Conservation (phyloP, 2,329 filamentous ascomycete species). For the Arthrobotrys pseudoclavata region DNA sequence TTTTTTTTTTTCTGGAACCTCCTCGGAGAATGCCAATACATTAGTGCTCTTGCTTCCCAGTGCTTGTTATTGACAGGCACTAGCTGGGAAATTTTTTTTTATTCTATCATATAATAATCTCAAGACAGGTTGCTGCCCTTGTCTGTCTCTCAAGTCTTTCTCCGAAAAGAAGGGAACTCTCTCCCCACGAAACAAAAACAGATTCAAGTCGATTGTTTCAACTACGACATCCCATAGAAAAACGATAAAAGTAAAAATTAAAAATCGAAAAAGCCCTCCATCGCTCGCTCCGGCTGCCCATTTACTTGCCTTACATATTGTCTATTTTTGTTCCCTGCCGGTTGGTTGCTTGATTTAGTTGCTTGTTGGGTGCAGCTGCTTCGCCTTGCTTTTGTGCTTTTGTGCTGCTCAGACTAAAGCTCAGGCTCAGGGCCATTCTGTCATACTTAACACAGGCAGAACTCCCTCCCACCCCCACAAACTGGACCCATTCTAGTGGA, state of each 20-base stretch:
- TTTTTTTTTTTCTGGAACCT: conserved; percentile 19
- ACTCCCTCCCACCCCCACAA: conserved; percentile 51
- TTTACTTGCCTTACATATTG: not conserved
- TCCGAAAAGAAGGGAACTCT: conserved; percentile 23
- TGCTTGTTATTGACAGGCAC: conserved; percentile 1
- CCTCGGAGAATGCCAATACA: conserved; percentile 26
- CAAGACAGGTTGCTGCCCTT: conserved; percentile 17
- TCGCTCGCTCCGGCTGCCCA: conserved; percentile 28
- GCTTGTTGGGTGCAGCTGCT: conserved; percentile 46
- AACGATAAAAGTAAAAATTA: not conserved
- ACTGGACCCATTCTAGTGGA: conserved; percentile 48
- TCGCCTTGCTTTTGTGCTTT: conserved; percentile 40
- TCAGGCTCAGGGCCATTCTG: conserved; percentile 34
- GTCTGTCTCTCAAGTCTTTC: conserved; percentile 37
- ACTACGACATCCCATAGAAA: conserved; percentile 20
- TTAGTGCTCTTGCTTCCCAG: conserved; percentile 30
- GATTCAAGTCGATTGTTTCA: conserved; percentile 31
- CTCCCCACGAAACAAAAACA: conserved; percentile 18
- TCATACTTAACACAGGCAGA: conserved; percentile 53
- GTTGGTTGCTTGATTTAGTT: conserved; percentile 22
- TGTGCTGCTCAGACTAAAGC: conserved; percentile 2
- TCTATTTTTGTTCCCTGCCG: conserved; percentile 53
- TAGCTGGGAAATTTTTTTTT: conserved; percentile 15
- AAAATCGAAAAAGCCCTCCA: conserved; percentile 1
- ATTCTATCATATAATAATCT: conserved; percentile 44